Percentiles rank a stretch among this genome's conserved stretches.
phyloP scores from a whole-genome alignment of 2,329 filamentous ascomycete species.

The Colletotrichum sp. region DNA sequence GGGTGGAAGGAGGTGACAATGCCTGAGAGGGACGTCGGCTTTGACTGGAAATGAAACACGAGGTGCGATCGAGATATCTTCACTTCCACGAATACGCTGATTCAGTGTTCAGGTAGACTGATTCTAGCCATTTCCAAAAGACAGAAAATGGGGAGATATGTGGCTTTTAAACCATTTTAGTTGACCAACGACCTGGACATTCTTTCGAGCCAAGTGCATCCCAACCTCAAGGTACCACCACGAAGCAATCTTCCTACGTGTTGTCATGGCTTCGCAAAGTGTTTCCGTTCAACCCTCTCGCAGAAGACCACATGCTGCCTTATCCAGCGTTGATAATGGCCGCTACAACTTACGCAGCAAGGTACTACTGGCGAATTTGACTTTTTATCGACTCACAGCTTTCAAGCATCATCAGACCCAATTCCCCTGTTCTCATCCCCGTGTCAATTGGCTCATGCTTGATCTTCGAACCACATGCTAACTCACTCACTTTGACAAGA shows the following conservation, averaged over 20 bases:
- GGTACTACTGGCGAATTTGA: background rate
- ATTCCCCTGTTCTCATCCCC: background rate
- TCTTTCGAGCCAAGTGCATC: background rate
- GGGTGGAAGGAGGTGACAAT: conserved; percentile 9
- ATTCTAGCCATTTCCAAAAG: background rate
- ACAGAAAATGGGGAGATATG: rapidly evolving
- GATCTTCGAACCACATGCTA: background rate
- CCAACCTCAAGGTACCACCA: background rate
- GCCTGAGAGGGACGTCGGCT: conserved; percentile 5
- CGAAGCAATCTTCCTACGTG: background rate
- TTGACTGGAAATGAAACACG: background rate
- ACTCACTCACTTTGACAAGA: background rate
- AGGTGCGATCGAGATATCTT: background rate
- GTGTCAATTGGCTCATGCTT: background rate
- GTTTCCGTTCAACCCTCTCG: background rate
- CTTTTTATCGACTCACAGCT: background rate
- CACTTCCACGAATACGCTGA: background rate
- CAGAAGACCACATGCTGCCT: background rate
- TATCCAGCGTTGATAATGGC: background rate
- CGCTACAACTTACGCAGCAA: background rate
- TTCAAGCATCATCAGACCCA: background rate
- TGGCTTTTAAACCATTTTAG: background rate
- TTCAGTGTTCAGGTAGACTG: background rate
- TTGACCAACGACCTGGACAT: background rate
- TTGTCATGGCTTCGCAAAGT: background rate